phyloP scores from a whole-genome alignment of 108 stramenopile genomes.

The Skeletonema menzelii region DNA sequence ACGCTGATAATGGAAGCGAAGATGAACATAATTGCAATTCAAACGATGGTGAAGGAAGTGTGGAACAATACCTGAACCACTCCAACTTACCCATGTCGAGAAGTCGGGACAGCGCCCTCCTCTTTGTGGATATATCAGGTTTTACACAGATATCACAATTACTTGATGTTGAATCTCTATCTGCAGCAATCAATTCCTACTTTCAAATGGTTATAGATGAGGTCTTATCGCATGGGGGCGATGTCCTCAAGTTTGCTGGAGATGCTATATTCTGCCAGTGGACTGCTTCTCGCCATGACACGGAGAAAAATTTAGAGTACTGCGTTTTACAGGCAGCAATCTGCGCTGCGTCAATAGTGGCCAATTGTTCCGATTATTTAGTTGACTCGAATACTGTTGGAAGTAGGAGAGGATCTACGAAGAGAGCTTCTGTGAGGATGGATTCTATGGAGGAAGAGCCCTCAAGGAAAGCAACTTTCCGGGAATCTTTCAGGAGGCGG shows the following conservation, averaged over 20 bases:
- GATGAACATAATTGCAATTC: background rate
- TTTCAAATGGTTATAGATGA: slow-evolving; percentile 78
- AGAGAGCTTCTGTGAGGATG: background rate
- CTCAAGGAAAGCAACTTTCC: background rate
- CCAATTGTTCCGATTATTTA: slow-evolving; percentile 56
- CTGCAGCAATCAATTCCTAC: slow-evolving; percentile 77
- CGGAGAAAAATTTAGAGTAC: slow-evolving; percentile 31
- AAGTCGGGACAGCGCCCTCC: slow-evolving; percentile 55
- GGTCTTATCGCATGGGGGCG: slow-evolving; percentile 59
- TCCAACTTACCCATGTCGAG: slow-evolving; percentile 40
- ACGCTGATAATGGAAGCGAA: background rate
- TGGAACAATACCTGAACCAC: background rate
- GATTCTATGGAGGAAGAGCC: no score
- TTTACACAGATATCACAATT: slow-evolving; percentile 76
- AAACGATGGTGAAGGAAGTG: background rate
- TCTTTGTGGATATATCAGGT: slow-evolving; percentile 89
- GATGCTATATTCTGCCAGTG: slow-evolving; percentile 57
- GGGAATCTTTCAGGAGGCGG: background rate
- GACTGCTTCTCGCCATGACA: slow-evolving; percentile 24
- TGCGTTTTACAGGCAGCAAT: slow-evolving; percentile 57
- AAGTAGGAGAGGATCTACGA: background rate
- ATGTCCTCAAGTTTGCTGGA: slow-evolving; percentile 78
- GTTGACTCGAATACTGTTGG: slow-evolving; percentile 41
- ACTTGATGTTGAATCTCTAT: slow-evolving; percentile 71
- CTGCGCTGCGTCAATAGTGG: slow-evolving; percentile 57